Evolutionary conservation across 2,329 filamentous ascomycete species (phyloP).

Genomic region (Bimuria novae-zelandiae): DNA sequence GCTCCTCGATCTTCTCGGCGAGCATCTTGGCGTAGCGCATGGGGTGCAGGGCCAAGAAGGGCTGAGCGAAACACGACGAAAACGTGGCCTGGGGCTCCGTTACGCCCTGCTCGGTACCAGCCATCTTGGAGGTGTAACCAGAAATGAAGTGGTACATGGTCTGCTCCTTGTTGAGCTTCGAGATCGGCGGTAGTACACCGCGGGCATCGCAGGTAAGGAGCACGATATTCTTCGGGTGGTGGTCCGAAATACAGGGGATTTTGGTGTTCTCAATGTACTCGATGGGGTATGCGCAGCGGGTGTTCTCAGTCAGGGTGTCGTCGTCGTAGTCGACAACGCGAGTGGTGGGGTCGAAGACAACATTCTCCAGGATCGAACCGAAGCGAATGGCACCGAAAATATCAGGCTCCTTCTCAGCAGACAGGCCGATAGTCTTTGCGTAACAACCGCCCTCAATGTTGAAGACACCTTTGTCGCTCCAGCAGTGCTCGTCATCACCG

Average conservation of each 20-base stretch:
- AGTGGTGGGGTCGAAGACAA: conserved; percentile 91
- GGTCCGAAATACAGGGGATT: conserved; percentile 87
- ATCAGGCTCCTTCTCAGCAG: conserved; percentile 98
- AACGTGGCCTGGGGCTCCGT: conserved; percentile 98
- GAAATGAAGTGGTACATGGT: conserved; percentile 99
- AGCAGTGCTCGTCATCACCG: conserved; percentile 99
- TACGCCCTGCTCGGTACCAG: conserved; percentile 94
- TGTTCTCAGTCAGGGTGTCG: conserved; percentile 94
- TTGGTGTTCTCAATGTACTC: conserved; percentile 99
- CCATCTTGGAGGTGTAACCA: conserved; percentile 99
- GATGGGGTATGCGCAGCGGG: conserved; percentile 96
- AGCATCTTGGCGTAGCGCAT: conserved; percentile 99
- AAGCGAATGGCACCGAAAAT: conserved; percentile 96
- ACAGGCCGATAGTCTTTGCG: conserved; percentile 97
- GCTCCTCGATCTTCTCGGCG: conserved; percentile 93
- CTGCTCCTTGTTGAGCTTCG: conserved; percentile 90
- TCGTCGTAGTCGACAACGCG: conserved; percentile 96
- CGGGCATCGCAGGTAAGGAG: conserved; percentile 97
- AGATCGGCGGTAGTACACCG: conserved; percentile 96
- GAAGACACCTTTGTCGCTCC: conserved; percentile 95
- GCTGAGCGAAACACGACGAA: conserved; percentile 98
- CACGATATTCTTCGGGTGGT: conserved; percentile 96
- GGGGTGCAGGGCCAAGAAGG: conserved; percentile 97
- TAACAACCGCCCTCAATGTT: conserved; percentile 99
- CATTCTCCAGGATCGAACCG: conserved; percentile 97